Evolutionary conservation across 2,329 filamentous ascomycete species (phyloP), one percentile per base, ranked within the genome.

Genomic region (Fonsecaea multimorphosa): DNA sequence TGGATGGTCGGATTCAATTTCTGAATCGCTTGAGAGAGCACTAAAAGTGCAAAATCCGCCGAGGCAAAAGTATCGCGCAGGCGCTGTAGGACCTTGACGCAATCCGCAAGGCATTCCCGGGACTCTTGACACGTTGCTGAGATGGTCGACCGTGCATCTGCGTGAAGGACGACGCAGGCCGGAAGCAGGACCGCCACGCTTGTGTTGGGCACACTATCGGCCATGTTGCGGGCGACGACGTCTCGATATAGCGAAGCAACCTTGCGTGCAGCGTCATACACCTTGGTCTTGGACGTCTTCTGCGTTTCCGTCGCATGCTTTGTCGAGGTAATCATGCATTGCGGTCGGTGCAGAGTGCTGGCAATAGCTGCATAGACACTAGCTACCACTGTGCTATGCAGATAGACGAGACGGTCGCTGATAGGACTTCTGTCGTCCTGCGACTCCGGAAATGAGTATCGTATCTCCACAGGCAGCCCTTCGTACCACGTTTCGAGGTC

Each of bases 361-460:
- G 96, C 84, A 0, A 93, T 96, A 1, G 93, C 96, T 76, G 92
- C 91, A 78, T 95, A 97, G 1, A 96, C 88, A 91, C 97, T 95
- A 77, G 96, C 92, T 34, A 97, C 81, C 22, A 97, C 83, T 16
- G 91, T 91, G 55, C 91, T 86, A 75, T 96, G 92, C 1, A 97
- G 80, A 68, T 85, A 82, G n/a, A 62, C 31, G 12, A 62, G 46
- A 22, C 46, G 27, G n/a, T 44, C 34, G 32, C 36, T 29, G 32
- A 53, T 29, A 11, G 44, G 44, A 3, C 11, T 49, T 16, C 19
- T 24, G 32, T 54, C 31, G 12, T 32, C 16, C 11, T 14, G 16
- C 16, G 40, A 38, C 22, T 44, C 58, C 3, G 44, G 32, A 27
- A 51, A 31, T 16, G 32, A 40, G 36, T 57, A 57, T 5, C 54